Base-by-base conservation (phyloP, 139 green algal species). In the Tetradesmus obliquus region DNA sequence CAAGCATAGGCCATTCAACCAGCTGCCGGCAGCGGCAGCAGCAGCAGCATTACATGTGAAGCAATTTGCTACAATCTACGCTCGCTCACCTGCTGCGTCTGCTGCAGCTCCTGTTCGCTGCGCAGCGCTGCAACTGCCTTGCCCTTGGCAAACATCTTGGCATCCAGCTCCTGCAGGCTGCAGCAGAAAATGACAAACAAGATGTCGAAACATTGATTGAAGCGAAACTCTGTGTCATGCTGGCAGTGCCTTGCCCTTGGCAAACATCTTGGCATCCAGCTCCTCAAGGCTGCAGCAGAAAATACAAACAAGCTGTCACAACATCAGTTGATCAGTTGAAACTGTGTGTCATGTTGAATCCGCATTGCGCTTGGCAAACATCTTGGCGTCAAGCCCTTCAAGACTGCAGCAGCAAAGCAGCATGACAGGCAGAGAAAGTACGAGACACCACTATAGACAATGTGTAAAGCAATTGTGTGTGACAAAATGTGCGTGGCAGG, bases 131-230 rank as follows among this genome's bases (percentile, higher is more conserved):
- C 66, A 32, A 66, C 84, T 20, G 53, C 45, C 85, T 79, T 79
- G 58, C 97, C 96, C 84, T 97, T 97, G 17, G 93, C 96, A 94
- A 99, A 99, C 20, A 97, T 94, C 87, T 96, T 97, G 4, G 88
- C 84, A 89, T 98, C 95, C 79, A 99, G 94, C 83, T 97, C 71
- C 12, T 94, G 84, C 82, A 98, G 55, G 57, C 79, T 87, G 58
- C 55, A 80, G 84, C 58, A 89, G 24, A 45, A 1, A 45, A 45
- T 45, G 32, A 45, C 32, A 45, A 45, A 45, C 32, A 45, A 45
- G 32, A 45, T 45, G 32, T 45, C 32, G 0, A 45, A 45, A 45
- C 32, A 45, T 45, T 45, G 0, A 45, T 45, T 45, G 32, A 45
- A 45, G 32, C 32, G 0, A 45, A 45, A 45, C 32, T 45, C 32